Percentiles rank a stretch among this genome's conserved stretches.
phyloP scores from a whole-genome alignment of 129 eudicot species.

The Helichrysum umbraculigerum region DNA sequence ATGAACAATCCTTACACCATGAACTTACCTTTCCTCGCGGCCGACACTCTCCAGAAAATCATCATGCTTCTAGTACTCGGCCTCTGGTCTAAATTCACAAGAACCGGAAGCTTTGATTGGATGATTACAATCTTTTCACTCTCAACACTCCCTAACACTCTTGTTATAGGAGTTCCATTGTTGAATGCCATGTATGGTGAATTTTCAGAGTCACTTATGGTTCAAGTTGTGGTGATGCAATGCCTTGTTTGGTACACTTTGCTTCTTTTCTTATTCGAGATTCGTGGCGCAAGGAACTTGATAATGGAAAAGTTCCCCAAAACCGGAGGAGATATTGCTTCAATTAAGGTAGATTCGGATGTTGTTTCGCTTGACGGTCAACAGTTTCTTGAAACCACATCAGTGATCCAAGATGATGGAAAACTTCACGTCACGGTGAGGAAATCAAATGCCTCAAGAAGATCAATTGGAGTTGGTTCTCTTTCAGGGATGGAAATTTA shows the following conservation, averaged over 20 bases:
- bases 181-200: conserved; percentile 54
- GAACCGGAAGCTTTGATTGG: conserved; percentile 52
- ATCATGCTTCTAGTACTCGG: conserved; percentile 32
- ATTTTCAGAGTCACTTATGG: conserved; percentile 43
- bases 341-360: conserved; percentile 47
- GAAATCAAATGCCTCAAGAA: conserved; percentile 45
- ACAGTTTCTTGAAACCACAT: conserved; percentile 40
- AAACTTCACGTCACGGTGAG: conserved; percentile 54
- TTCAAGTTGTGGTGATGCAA: conserved; percentile 60
- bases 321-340: conserved; percentile 42
- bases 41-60: conserved; percentile 56
- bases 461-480: conserved; percentile 30
- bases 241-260: conserved; percentile 64
- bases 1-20: conserved; percentile 52
- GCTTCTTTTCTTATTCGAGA: conserved; percentile 53
- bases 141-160: conserved; percentile 58
- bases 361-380: conserved; percentile 55
- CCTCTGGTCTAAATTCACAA: conserved; percentile 34
- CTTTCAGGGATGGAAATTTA: conserved; percentile 58
- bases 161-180: conserved; percentile 61
- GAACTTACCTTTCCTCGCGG: conserved; percentile 58
- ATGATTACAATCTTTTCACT: conserved; percentile 54
- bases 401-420: conserved; percentile 49
- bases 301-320: conserved; percentile 53
- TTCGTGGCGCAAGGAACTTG: conserved; percentile 48